These are phyloP conservation scores for Ustilago trichophora DNA, from an alignment of 1,284 basidiomycete species.

Conservation along the genomic window DNA sequence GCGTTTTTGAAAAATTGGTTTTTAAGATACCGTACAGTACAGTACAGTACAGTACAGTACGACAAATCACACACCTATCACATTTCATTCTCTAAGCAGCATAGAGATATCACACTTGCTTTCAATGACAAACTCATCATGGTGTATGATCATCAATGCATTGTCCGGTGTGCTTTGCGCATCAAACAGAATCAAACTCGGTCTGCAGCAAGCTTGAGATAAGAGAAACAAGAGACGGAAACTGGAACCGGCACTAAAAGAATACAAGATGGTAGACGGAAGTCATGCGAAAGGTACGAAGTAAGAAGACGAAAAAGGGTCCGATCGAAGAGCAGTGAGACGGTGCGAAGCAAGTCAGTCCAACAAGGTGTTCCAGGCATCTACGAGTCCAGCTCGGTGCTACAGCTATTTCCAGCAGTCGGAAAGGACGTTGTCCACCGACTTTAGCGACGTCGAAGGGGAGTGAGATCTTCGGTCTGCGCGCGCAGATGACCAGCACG, in stretches of 20 bases:
- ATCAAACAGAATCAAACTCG: no score
- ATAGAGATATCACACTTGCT: background rate
- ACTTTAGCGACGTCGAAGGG: conserved; percentile 34
- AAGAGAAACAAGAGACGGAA: conserved; percentile 1
- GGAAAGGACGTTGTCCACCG: no score
- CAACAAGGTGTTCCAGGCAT: background rate
- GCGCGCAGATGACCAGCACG: conserved; percentile 43
- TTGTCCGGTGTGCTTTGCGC: conserved; percentile 18
- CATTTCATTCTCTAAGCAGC: no score
- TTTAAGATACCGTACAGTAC: no score
- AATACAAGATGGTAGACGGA: background rate
- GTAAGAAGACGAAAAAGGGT: background rate
- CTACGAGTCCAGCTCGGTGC: conserved; percentile 11
- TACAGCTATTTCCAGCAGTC: no score
- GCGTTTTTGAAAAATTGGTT: no score
- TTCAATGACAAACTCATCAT: background rate
- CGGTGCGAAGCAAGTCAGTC: no score
- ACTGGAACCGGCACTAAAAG: background rate
- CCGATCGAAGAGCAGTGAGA: no score
- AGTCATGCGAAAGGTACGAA: conserved; percentile 2
- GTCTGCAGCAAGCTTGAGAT: conserved; percentile 4
- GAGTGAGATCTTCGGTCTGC: conserved; percentile 38
- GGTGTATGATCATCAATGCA: conserved; percentile 4
- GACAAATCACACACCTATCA: no score
- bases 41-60: no score